Evolutionary conservation across 192 early-diverging fungal species (phyloP).

Genomic region (Coemansia pectinata): DNA sequence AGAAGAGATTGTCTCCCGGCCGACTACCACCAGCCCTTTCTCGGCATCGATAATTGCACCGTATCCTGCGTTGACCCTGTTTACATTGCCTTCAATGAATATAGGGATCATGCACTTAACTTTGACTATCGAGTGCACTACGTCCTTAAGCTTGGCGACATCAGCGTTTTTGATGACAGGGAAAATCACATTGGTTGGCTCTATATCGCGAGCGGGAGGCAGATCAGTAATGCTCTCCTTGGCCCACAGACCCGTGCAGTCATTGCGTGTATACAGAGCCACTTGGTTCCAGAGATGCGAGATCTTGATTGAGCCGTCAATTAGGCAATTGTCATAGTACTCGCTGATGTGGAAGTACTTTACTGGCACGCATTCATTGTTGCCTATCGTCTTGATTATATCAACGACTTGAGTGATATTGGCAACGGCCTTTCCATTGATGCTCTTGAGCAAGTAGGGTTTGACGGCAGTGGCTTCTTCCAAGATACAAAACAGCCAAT

Average conservation of each 20-base stretch:
- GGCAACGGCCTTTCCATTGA: constrained; percentile 65
- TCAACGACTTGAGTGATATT: constrained; percentile 68
- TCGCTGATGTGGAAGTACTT: constrained; percentile 29
- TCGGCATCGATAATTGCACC: constrained; percentile 81
- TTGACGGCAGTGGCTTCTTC: neutral
- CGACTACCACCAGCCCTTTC: constrained; percentile 78
- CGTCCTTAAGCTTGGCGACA: constrained; percentile 6
- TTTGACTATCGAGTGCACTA: constrained; percentile 25
- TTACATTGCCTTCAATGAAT: constrained; percentile 21
- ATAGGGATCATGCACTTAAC: constrained; percentile 26
- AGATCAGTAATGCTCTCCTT: constrained; percentile 12
- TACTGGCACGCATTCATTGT: constrained; percentile 35
- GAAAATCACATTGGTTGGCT: constrained; percentile 23
- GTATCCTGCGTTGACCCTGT: constrained; percentile 29
- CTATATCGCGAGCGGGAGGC: constrained; percentile 8
- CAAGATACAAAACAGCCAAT: constrained; percentile 13
- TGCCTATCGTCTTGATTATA: constrained; percentile 64
- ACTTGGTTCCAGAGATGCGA: constrained; percentile 42
- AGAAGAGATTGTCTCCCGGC: constrained; percentile 79
- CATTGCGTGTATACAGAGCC: constrained; percentile 41
- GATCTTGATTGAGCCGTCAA: constrained; percentile 8
- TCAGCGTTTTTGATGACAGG: constrained; percentile 27
- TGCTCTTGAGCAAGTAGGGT: constrained; percentile 57
- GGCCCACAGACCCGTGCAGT: constrained; percentile 49
- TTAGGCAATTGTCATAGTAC: constrained; percentile 10